A percentile compares a stretch with the other conserved stretches of the same genome.
phyloP scores from a whole-genome alignment of 331 rosid species.

The Quercus lobata region DNA sequence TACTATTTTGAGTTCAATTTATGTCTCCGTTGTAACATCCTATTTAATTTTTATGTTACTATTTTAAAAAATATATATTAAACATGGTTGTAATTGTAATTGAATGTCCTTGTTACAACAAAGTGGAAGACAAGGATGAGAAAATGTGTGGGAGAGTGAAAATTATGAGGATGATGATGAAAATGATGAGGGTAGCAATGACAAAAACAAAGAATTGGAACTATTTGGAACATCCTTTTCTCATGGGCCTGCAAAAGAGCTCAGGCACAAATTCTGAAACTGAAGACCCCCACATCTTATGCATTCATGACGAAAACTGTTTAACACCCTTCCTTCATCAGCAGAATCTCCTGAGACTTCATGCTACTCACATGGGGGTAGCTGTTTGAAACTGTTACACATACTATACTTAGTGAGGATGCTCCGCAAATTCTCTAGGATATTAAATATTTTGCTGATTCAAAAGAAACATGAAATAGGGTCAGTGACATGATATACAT shows the following conservation, averaged over 20 bases:
- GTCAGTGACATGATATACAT: neutral
- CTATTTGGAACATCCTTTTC: conserved; percentile 52
- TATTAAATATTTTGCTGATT: neutral
- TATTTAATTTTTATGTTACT: no score
- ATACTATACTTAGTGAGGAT: neutral
- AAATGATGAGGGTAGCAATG: conserved; percentile 5
- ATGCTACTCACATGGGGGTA: conserved; percentile 39
- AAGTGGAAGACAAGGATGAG: neutral
- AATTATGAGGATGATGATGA: conserved; percentile 1
- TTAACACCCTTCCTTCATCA: conserved; percentile 36
- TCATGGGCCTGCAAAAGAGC: conserved; percentile 38
- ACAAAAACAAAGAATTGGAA: conserved; percentile 14
- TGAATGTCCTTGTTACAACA: conserved; percentile 1
- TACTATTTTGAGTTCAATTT: no score
- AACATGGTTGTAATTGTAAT: neutral
- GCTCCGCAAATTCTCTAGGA: neutral
- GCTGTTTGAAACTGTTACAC: conserved; percentile 2
- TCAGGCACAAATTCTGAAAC: conserved; percentile 46
- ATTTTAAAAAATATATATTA: no score
- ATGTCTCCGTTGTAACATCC: no score
- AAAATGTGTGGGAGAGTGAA: conserved; percentile 5
- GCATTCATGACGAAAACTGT: conserved; percentile 39
- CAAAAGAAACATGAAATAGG: neutral
- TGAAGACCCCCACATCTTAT: neutral
- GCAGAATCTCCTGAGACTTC: conserved; percentile 45